Conservation (phyloP, 2,329 filamentous ascomycete species). For the Monilinia polystroma region DNA sequence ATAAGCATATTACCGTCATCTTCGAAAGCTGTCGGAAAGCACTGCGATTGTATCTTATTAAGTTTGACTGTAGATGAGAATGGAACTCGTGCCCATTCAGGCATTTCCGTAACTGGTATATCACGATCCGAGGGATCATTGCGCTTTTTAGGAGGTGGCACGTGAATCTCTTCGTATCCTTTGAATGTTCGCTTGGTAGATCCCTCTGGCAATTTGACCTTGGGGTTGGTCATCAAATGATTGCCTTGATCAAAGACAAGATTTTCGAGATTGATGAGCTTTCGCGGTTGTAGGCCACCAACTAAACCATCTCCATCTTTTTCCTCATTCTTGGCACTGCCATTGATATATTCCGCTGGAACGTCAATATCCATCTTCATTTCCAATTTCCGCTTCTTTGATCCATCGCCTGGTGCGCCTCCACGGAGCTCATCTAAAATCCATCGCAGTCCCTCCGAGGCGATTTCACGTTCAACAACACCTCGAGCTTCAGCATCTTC, state of each 20-base stretch:
- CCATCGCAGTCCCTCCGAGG: slow-evolving; percentile 78
- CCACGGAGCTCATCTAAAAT: slow-evolving; percentile 88
- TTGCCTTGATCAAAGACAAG: slow-evolving; percentile 97
- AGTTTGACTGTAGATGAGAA: slow-evolving; percentile 85
- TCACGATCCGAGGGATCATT: slow-evolving; percentile 76
- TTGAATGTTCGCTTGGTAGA: slow-evolving; percentile 96
- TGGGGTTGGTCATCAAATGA: slow-evolving; percentile 98
- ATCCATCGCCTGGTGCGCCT: slow-evolving; percentile 57
- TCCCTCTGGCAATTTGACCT: slow-evolving; percentile 87
- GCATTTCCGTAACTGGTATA: slow-evolving; percentile 82
- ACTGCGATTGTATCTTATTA: slow-evolving; percentile 94
- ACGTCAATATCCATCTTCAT: slow-evolving; percentile 96
- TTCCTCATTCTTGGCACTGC: slow-evolving; percentile 51
- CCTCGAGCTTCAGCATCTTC: slow-evolving; percentile 75
- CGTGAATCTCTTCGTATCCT: slow-evolving; percentile 97
- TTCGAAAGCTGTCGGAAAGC: slow-evolving; percentile 85
- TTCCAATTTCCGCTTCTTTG: slow-evolving; percentile 67
- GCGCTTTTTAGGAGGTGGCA: slow-evolving; percentile 87
- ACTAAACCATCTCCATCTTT: slow-evolving; percentile 66
- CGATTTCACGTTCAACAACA: slow-evolving; percentile 86
- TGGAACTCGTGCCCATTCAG: slow-evolving; percentile 84
- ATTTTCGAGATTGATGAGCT: slow-evolving; percentile 90
- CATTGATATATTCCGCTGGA: slow-evolving; percentile 57
- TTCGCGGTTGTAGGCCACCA: slow-evolving; percentile 81
- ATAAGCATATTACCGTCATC: slow-evolving; percentile 97